A percentile compares a stretch with the other conserved stretches of the same genome.
These are phyloP conservation scores for Phytophthora sojae DNA, from an alignment of 352 stramenopile species.

Conservation along the genomic window DNA sequence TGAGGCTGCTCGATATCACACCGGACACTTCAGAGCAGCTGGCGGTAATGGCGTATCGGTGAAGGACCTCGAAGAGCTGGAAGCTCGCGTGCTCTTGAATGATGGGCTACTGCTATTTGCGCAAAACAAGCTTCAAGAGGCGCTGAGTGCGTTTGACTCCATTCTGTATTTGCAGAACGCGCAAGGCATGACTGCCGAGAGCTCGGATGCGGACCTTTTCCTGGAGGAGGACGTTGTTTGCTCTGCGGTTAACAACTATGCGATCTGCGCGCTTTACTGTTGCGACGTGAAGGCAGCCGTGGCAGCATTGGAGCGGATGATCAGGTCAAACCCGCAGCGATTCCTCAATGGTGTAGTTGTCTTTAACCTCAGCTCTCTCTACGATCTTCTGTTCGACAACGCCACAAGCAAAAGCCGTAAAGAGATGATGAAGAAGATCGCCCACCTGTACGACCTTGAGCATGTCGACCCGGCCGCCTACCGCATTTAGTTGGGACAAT, in stretches of 20 bases:
- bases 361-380: conserved; percentile 86
- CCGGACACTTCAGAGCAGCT: conserved; percentile 29
- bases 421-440: conserved; percentile 86
- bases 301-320: conserved; percentile 71
- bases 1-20: conserved; percentile 44
- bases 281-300: conserved; percentile 82
- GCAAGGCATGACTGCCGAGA: conserved; percentile 17
- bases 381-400: conserved; percentile 83
- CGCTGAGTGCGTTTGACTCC: conserved; percentile 74
- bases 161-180: conserved; percentile 57
- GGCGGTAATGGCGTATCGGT: conserved; percentile 1
- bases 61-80: conserved; percentile 44
- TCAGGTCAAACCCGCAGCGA: conserved; percentile 70
- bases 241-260: conserved; percentile 82
- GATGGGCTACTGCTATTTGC: conserved; percentile 78
- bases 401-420: conserved; percentile 79
- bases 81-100: conserved; percentile 72
- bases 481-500: conserved; percentile 57
- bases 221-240: conserved; percentile 76
- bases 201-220: conserved; percentile 50
- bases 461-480: conserved; percentile 75
- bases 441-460: conserved; percentile 78
- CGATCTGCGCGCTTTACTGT: conserved; percentile 84
- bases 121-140: conserved; percentile 84
- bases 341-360: conserved; percentile 77